Evolutionary conservation across 2,329 filamentous ascomycete genomes (phyloP).

Genomic region (Fusarium sp.): DNA sequence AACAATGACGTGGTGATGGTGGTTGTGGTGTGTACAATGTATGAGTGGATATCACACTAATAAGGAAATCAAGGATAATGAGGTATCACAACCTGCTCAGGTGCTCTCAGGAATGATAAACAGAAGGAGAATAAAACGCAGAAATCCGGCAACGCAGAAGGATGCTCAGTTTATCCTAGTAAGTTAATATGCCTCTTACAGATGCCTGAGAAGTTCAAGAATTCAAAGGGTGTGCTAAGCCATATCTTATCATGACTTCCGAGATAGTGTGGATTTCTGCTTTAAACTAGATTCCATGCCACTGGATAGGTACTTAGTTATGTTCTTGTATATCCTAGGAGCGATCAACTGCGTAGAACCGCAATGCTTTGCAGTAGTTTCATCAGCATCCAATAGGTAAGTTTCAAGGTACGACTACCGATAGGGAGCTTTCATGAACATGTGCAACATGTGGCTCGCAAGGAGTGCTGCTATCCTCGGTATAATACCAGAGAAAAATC

Average conservation of each 20-base stretch:
- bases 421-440: neutral
- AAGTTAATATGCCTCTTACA: neutral
- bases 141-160: neutral
- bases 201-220: neutral
- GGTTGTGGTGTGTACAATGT: slow-evolving; percentile 27
- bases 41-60: slow-evolving; percentile 21
- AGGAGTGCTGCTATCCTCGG: neutral
- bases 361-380: slow-evolving; percentile 5
- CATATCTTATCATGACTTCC: neutral
- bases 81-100: neutral
- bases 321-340: neutral
- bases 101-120: neutral
- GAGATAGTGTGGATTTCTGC: neutral
- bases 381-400: neutral
- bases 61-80: slow-evolving; percentile 27
- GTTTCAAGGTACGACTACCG: neutral
- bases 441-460: neutral
- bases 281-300: too few species aligned
- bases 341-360: neutral
- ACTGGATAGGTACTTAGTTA: neutral
- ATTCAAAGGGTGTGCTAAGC: neutral
- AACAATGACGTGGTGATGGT: slow-evolving; percentile 31
- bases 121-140: neutral
- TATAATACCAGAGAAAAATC: neutral
- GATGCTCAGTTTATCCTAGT: neutral